Conservation (phyloP, 139 green algal genomes). For the Chlorella sp. region DNA sequence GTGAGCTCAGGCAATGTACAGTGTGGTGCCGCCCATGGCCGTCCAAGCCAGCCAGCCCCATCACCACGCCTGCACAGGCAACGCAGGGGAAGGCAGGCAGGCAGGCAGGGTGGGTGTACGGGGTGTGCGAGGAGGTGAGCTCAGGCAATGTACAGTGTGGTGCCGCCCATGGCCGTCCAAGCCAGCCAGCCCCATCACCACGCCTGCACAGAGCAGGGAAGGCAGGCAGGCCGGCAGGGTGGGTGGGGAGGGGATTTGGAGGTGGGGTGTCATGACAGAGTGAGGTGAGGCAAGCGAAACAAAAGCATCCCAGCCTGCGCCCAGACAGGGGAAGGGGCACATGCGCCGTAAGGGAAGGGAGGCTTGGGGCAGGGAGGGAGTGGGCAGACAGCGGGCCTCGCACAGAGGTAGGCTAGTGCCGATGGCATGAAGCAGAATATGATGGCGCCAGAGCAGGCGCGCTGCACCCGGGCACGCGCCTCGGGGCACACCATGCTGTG, state of each 20-base stretch:
- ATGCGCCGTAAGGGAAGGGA: background rate
- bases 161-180: slow-evolving; percentile 96
- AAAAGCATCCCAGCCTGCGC: too few species aligned
- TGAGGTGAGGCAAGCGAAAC: too few species aligned
- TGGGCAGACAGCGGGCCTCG: too few species aligned
- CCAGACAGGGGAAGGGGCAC: background rate
- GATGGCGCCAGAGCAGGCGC: too few species aligned
- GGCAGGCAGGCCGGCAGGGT: background rate
- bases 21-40: slow-evolving; percentile 89
- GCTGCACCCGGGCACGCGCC: too few species aligned
- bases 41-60: slow-evolving; percentile 98
- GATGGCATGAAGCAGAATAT: too few species aligned
- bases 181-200: slow-evolving; percentile 97
- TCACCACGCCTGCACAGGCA: slow-evolving; percentile 77
- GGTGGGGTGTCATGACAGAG: background rate
- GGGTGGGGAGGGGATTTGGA: background rate
- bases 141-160: slow-evolving; percentile 92
- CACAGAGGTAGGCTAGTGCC: too few species aligned
- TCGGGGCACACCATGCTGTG: too few species aligned
- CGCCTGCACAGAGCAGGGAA: slow-evolving; percentile 31
- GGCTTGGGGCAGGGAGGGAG: too few species aligned
- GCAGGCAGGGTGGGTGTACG: background rate
- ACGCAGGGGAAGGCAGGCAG: background rate
- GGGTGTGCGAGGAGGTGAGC: too few species aligned
- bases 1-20: too few species aligned